Base-by-base conservation (phyloP, 2,329 filamentous ascomycete species). In the Pezicula radicicola region DNA sequence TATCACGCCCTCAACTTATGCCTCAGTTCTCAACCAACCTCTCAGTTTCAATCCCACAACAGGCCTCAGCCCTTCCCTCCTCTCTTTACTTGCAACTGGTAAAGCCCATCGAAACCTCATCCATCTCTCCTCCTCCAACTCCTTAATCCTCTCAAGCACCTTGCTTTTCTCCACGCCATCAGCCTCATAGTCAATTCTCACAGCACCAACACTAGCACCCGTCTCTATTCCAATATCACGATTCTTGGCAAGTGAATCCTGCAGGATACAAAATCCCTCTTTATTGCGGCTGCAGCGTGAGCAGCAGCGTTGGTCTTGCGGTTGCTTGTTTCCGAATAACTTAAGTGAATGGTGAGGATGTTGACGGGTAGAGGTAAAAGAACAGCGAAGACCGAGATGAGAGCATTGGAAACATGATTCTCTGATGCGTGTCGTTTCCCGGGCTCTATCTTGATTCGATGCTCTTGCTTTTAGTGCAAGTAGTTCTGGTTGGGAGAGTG, bases 81-180 rank as follows among this genome's bases (percentile, higher is more conserved):
- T 33, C 30, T 33, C 2, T 13, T 33, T 33, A 33, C 9, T 33
- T 7, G 30, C 30, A 13, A 6, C 9, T 33, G 30, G 30, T 6
- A 33, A 33, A 33, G 30, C 30, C 30, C 30, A 33, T 33, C 30
- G 9, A 33, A 33, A 10, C 12, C 12, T 33, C 9, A 33, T 13
- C 30, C 30, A 33, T 13, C 12, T 33, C 30, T 33, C 30, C 30
- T 33, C 30, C 9, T 33, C 30, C 9, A 72, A 64, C 51, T 70
- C 63, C 30, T 33, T 33, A 10, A 33, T 7, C 9, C 12, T 33
- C 30, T 33, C 30, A 4, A 33, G 30, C 7, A 33, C 30, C 30
- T 10, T 15, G 8, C 13, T 6, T 15, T 43, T 13, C 30, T 33
- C 30, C 12, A 33, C 30, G 12, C 30, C 30, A 33, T 33, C 30